A percentile compares a stretch with the other conserved stretches of the same genome.
phyloP scores from a whole-genome alignment of 148 eudicot species.

The Pouteria glomerata region DNA sequence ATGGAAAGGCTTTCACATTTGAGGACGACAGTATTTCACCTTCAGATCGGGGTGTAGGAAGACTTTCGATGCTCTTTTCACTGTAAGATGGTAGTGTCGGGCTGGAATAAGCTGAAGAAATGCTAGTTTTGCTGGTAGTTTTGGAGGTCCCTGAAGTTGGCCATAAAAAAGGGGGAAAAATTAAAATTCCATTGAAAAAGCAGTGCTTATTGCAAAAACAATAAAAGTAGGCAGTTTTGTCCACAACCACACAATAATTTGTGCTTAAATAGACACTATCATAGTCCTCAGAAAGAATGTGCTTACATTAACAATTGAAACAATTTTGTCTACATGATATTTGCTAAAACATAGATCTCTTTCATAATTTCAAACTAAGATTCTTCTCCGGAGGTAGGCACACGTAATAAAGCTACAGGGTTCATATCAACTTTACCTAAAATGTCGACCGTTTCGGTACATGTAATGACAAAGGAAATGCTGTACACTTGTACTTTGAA shows the following conservation, averaged over 20 bases:
- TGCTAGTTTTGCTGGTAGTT: conserved; percentile 34
- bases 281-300: too few relatives aligned
- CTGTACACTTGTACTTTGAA: too few relatives aligned
- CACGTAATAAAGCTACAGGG: not conserved
- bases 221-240: not conserved
- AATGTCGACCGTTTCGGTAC: too few relatives aligned
- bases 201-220: not conserved
- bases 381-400: not conserved
- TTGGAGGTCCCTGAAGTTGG: conserved; percentile 42
- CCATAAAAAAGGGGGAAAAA: not conserved
- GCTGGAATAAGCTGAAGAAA: conserved; percentile 36
- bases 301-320: not conserved
- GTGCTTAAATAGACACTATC: not conserved
- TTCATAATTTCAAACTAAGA: not conserved
- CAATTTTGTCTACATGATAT: not conserved
- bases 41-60: conserved; percentile 46
- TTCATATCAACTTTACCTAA: too few relatives aligned
- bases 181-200: not conserved
- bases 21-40: conserved; percentile 28
- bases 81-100: conserved; percentile 29
- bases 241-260: not conserved
- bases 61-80: conserved; percentile 41
- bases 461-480: too few relatives aligned
- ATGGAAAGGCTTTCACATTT: conserved; percentile 19
- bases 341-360: not conserved